Percentiles rank a stretch among this genome's conserved stretches.
These are phyloP conservation scores for Beta vulgaris DNA, from an alignment of 148 eudicot species.

Conservation along the genomic window DNA sequence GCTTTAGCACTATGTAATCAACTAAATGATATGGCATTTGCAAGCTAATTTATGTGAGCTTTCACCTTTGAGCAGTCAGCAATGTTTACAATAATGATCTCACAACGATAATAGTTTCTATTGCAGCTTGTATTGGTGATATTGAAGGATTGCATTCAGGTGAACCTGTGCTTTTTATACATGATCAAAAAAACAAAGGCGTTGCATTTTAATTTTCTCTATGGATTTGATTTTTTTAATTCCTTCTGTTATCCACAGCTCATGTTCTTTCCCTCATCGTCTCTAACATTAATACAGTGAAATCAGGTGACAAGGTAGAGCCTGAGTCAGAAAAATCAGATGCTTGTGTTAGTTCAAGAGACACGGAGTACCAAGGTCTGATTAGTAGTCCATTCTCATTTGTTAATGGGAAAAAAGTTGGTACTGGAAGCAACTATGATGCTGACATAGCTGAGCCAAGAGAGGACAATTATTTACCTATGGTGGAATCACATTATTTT, in stretches of 20 bases:
- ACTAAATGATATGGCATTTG: neutral
- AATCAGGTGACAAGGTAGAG: slow-evolving; percentile 1
- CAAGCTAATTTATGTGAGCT: neutral
- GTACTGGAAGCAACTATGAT: neutral
- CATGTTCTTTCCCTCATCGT: neutral
- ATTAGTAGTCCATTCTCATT: neutral
- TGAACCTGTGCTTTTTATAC: neutral
- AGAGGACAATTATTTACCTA: neutral
- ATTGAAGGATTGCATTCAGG: neutral
- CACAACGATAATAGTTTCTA: neutral
- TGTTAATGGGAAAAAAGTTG: neutral
- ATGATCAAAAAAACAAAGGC: slow-evolving; percentile 7
- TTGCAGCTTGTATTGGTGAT: slow-evolving; percentile 11
- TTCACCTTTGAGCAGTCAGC: neutral
- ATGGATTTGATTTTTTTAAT: neutral
- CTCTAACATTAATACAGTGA: neutral
- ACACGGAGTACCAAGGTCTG: neutral
- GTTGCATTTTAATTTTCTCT: slow-evolving; percentile 1
- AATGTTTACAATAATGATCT: neutral
- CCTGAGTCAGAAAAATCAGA: neutral
- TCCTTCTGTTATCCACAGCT: neutral
- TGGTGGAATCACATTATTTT: slow-evolving; percentile 7
- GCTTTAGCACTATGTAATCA: neutral
- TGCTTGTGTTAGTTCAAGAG: neutral
- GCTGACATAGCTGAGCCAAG: slow-evolving; percentile 4